Percentiles rank a stretch among this genome's conserved stretches.
Evolutionary conservation across 2,329 filamentous ascomycete species (phyloP).

Genomic region (Colletotrichum camelliae): DNA sequence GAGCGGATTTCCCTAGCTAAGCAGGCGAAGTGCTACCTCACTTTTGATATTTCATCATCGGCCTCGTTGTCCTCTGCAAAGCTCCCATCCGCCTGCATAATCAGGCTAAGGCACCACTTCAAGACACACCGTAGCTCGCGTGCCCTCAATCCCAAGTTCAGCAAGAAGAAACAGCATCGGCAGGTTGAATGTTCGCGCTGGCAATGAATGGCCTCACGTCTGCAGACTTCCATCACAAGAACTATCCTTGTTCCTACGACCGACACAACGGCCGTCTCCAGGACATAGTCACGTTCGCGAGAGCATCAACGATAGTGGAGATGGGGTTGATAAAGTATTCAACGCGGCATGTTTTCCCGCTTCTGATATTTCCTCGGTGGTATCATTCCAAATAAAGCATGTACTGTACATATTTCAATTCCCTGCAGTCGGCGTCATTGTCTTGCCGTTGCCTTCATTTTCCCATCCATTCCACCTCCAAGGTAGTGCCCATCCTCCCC

Average conservation of each 20-base stretch:
- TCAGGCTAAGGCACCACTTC: not conserved
- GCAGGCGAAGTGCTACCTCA: no score
- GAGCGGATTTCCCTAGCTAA: no score
- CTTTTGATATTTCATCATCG: no score
- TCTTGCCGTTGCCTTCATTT: not conserved
- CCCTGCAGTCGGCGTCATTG: not conserved
- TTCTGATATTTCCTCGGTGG: not conserved
- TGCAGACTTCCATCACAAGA: not conserved
- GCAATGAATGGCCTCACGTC: no score
- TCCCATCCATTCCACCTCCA: not conserved
- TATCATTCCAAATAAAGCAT: not conserved
- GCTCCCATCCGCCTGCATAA: not conserved
- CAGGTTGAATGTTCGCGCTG: not conserved
- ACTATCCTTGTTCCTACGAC: not conserved
- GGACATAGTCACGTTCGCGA: not conserved
- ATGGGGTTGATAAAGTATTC: not conserved
- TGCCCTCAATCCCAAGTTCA: not conserved
- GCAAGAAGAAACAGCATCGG: not conserved
- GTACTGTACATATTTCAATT: not conserved
- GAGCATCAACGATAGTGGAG: not conserved
- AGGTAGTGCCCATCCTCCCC: not conserved
- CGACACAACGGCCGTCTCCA: not conserved
- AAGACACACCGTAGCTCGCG: not conserved
- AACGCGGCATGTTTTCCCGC: not conserved
- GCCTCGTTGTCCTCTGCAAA: not conserved